These are phyloP conservation scores for Elsinoe australis DNA, from an alignment of 2,329 filamentous ascomycete genomes.

Conservation along the genomic window DNA sequence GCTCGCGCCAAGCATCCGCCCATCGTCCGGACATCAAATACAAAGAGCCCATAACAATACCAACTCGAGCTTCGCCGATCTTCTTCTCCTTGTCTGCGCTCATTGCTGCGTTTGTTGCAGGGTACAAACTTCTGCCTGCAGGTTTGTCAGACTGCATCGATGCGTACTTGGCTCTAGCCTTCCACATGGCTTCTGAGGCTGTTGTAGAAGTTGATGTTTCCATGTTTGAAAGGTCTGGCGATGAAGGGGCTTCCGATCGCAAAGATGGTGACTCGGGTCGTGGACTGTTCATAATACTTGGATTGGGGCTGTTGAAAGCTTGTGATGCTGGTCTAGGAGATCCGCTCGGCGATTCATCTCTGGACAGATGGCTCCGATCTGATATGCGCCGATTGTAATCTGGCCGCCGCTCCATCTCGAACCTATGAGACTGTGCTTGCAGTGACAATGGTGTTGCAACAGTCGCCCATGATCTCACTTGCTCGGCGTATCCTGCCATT, in stretches of 20 bases:
- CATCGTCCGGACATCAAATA: slow-evolving; percentile 86
- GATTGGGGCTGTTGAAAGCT: slow-evolving; percentile 8
- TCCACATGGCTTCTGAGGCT: slow-evolving; percentile 10
- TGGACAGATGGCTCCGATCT: slow-evolving; percentile 9
- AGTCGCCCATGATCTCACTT: slow-evolving; percentile 12
- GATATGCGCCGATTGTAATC: slow-evolving; percentile 9
- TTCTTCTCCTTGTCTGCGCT: slow-evolving; percentile 51
- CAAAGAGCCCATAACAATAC: slow-evolving; percentile 73
- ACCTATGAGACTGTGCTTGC: slow-evolving; percentile 1
- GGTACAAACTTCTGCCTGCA: slow-evolving; percentile 54
- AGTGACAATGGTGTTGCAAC: slow-evolving; percentile 10
- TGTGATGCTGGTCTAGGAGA: slow-evolving; percentile 6
- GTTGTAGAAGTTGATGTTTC: slow-evolving; percentile 8
- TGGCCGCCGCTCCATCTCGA: slow-evolving; percentile 7
- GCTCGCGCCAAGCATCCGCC: slow-evolving; percentile 76
- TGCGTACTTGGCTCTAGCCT: slow-evolving; percentile 11
- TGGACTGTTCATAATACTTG: slow-evolving; percentile 9
- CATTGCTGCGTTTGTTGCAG: not conserved
- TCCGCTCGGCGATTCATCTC: slow-evolving; percentile 6
- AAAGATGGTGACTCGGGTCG: slow-evolving; percentile 10
- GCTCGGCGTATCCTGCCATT: slow-evolving; percentile 40
- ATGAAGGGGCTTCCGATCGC: slow-evolving; percentile 14
- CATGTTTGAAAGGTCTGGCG: slow-evolving; percentile 12
- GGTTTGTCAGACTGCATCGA: slow-evolving; percentile 44
- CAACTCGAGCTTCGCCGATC: slow-evolving; percentile 71